Evolutionary conservation across 1,284 basidiomycete genomes (phyloP).

Genomic region (Austroboletus novae-zelandiae): DNA sequence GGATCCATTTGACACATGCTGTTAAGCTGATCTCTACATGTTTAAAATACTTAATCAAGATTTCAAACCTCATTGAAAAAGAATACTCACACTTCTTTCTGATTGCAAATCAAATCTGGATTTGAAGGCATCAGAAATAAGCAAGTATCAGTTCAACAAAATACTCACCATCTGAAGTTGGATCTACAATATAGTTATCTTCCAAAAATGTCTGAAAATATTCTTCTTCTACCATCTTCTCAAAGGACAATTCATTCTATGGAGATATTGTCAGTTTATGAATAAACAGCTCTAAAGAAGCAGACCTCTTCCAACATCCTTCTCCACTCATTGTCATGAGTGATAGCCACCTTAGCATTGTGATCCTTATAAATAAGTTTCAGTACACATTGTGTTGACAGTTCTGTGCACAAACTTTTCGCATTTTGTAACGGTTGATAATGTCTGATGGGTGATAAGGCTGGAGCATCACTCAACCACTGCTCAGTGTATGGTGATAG

Average conservation of each 20-base stretch:
- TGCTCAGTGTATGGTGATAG: neutral
- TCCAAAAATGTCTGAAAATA: neutral
- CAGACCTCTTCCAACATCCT: neutral
- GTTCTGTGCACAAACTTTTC: neutral
- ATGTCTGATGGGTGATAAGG: conserved; percentile 3
- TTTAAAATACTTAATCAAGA: too few species aligned
- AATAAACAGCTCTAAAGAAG: neutral
- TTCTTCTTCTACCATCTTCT: neutral
- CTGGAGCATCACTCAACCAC: neutral
- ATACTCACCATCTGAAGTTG: neutral
- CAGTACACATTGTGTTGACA: too few species aligned
- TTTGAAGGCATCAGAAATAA: too few species aligned
- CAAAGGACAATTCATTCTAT: neutral
- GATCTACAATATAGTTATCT: neutral
- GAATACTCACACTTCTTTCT: too few species aligned
- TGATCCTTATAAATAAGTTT: neutral
- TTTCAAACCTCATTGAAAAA: too few species aligned
- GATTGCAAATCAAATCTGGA: too few species aligned
- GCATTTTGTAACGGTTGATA: conserved; percentile 1
- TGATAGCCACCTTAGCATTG: neutral
- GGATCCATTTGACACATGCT: too few species aligned
- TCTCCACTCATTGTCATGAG: conserved; percentile 1
- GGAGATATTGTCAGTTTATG: neutral
- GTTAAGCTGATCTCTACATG: too few species aligned
- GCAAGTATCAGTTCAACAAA: neutral